A percentile compares a stretch with the other conserved stretches of the same genome.
These are phyloP conservation scores for Cercospora sp. DNA, from an alignment of 2,329 filamentous ascomycete species.

Conservation along the genomic window DNA sequence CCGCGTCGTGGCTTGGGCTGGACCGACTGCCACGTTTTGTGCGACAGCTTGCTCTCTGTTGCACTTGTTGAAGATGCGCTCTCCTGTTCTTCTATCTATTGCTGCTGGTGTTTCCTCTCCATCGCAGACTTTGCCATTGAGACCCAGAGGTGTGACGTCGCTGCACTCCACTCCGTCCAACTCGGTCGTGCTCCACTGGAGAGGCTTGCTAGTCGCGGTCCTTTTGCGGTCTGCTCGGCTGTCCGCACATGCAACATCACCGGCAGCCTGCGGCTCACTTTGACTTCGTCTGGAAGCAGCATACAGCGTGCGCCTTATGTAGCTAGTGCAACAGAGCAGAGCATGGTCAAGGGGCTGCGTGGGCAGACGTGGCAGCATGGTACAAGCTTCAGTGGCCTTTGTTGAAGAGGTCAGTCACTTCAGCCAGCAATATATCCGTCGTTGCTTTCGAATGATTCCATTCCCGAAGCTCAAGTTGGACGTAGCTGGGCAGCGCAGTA, in stretches of 20 bases:
- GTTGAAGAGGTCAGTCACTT: background rate
- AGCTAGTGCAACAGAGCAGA: background rate
- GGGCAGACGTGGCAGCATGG: background rate
- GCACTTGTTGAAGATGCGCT: background rate
- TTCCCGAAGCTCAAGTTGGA: background rate
- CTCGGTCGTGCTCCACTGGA: constrained; percentile 9
- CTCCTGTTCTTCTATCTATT: background rate
- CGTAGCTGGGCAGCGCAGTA: background rate
- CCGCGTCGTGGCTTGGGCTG: background rate
- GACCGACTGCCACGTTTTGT: constrained; percentile 6
- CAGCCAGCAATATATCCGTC: background rate
- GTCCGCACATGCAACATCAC: background rate
- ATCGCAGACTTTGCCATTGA: constrained; percentile 14
- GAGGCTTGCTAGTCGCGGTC: constrained; percentile 14
- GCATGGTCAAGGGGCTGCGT: background rate
- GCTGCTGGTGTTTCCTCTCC: background rate
- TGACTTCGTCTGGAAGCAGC: constrained; percentile 1
- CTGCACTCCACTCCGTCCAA: background rate
- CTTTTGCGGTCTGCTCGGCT: constrained; percentile 7
- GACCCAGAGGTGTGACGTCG: constrained; percentile 11
- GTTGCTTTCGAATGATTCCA: background rate
- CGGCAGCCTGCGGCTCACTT: constrained; percentile 11
- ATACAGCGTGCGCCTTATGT: background rate
- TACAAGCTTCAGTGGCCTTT: background rate
- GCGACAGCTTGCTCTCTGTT: background rate